Conservation (phyloP, 192 early-diverging fungal species). For the Backusella sp. region DNA sequence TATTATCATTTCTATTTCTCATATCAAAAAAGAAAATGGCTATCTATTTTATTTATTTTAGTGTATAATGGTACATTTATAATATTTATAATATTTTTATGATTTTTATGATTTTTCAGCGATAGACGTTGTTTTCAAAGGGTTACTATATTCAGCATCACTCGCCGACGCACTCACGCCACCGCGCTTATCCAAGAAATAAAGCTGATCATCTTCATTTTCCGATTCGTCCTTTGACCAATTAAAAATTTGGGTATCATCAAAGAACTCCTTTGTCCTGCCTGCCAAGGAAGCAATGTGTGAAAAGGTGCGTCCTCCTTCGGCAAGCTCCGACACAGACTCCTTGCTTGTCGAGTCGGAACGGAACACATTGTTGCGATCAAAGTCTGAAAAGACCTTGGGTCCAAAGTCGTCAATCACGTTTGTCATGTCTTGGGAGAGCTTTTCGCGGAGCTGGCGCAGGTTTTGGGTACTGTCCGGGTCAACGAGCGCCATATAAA, state of each 20-base stretch:
- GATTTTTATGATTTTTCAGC: background rate
- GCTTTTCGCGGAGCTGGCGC: conserved; percentile 63
- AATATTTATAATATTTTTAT: no score
- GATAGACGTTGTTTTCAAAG: background rate
- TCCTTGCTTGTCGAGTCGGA: background rate
- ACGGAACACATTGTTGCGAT: conserved; percentile 25
- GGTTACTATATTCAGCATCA: background rate
- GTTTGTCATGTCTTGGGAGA: conserved; percentile 74
- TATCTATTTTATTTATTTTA: background rate
- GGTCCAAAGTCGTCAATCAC: conserved; percentile 85
- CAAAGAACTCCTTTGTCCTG: conserved; percentile 42
- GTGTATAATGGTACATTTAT: background rate
- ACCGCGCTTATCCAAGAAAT: conserved; percentile 45
- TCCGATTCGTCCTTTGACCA: conserved; percentile 49
- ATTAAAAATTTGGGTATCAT: conserved; percentile 54
- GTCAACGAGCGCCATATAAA: conserved; percentile 74
- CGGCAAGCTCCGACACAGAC: conserved; percentile 14
- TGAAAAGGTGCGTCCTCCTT: conserved; percentile 19
- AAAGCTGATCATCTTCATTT: conserved; percentile 52
- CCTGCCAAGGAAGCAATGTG: conserved; percentile 35
- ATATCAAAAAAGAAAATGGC: no score
- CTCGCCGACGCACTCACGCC: background rate
- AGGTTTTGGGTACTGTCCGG: conserved; percentile 63
- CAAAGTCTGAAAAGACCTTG: conserved; percentile 74
- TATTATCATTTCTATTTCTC: no score